Conservation (phyloP, 2,329 filamentous ascomycete species). For the Ambrosiella xylebori region DNA sequence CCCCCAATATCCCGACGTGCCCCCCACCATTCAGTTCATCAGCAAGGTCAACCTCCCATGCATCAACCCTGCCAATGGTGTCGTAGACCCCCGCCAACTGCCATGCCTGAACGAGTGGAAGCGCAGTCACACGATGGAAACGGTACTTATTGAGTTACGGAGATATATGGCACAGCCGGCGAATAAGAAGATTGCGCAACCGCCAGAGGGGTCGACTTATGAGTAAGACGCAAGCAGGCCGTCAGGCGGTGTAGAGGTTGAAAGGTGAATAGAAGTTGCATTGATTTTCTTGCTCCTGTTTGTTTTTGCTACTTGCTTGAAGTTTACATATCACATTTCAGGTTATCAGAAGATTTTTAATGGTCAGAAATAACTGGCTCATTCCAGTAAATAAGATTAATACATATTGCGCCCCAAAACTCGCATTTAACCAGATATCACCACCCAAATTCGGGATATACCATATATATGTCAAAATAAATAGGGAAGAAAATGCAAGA, state of each 20-base stretch:
- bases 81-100: constrained; percentile 71
- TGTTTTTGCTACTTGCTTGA: not conserved
- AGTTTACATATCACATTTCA: too few species aligned
- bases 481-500: not conserved
- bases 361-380: too few species aligned
- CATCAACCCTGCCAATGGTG: constrained; percentile 62
- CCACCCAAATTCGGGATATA: not conserved
- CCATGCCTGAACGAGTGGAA: constrained; percentile 82
- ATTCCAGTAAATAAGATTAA: not conserved
- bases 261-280: not conserved
- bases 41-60: constrained; percentile 94
- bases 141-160: constrained; percentile 70
- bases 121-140: constrained; percentile 89
- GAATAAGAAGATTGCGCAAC: constrained; percentile 92
- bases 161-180: constrained; percentile 84
- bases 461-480: too few species aligned
- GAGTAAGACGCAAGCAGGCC: not conserved
- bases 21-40: constrained; percentile 80
- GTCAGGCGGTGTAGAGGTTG: not conserved
- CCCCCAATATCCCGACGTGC: constrained; percentile 69
- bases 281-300: not conserved
- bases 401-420: not conserved
- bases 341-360: too few species aligned
- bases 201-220: constrained; percentile 58
- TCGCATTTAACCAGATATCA: not conserved